Percentiles rank a stretch among this genome's conserved stretches.
Evolutionary conservation across 768 basidiomycete species (phyloP).

Genomic region (Naganishia friedmannii): DNA sequence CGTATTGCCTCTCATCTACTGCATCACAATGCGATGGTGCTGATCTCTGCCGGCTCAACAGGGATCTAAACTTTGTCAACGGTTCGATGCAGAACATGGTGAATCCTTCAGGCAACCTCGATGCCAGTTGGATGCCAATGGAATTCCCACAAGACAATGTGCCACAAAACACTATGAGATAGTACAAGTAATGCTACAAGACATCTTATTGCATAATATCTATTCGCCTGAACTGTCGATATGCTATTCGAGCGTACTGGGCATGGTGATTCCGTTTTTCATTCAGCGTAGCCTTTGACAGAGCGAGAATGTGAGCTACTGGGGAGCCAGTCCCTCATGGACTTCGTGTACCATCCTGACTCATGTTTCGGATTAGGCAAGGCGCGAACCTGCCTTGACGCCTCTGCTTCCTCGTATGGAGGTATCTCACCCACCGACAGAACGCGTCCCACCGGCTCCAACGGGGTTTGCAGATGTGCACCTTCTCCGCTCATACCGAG

Average conservation of each 20-base stretch:
- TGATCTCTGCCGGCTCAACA: neutral
- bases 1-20: neutral
- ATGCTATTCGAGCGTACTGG: too few species aligned
- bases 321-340: conserved; percentile 2
- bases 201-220: neutral
- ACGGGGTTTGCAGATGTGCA: neutral
- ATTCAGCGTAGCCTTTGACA: neutral
- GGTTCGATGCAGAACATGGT: conserved; percentile 20
- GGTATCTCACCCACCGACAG: neutral
- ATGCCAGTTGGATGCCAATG: conserved; percentile 12
- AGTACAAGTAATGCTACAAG: neutral
- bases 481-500: neutral
- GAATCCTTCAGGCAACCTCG: conserved; percentile 8
- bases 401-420: neutral
- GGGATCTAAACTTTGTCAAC: conserved; percentile 19
- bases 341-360: conserved; percentile 2
- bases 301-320: neutral
- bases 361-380: neutral
- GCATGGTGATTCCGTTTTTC: neutral
- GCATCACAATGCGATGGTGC: neutral
- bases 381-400: neutral
- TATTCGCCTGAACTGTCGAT: neutral
- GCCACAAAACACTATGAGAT: neutral
- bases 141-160: conserved; percentile 10
- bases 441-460: neutral